Evolutionary conservation across 805 yeast genomes (phyloP), one percentile per base, ranked within the genome.

Genomic region (Yamadazyma philogaea): DNA sequence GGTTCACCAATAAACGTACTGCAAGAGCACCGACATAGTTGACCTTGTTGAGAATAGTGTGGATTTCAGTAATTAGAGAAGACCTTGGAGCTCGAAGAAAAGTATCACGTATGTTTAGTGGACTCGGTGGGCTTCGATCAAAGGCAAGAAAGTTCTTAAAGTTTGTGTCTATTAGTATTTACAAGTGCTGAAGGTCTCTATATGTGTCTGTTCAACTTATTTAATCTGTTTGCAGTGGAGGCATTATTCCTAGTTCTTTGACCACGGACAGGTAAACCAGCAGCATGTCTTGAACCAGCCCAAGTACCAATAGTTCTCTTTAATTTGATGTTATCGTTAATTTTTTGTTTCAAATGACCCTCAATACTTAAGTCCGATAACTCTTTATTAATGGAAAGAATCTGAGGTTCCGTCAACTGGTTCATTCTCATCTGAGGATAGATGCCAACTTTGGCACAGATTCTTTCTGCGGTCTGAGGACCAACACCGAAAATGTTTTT

Each of bases 391-490:
- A 93, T 72, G 27, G 85, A 79, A 78, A 91, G 76, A 34, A 89
- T 75, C 55, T 89, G 95, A 20, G 88, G 86, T 64, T 93, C 98
- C 21, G 84, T 72, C 30, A 93, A 76, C 64, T 93, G 96, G 61
- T 87, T 93, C 86, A 90, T 84, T 66, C 96, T 80, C 95, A 91
- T 90, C 60, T 77, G 73, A 35, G 98, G 98, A 58, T 90, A 91
- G 46, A 93, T 77, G 8, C 96, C 96, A 17, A 91, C 78, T 59
- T 81, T 87, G 30, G 97, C 82, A 61, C 96, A 89, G 40, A 93
- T 72, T 54, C 73, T 71, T 49, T 77, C 78, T 2, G 97, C 91
- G 7, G 85, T 79, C 41, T 68, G 62, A 35, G 68, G 63, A n/a
- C 98, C 96, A 31, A 93, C 71, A 22, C 98, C 99, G 60, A 86